Evolutionary conservation across 78 protist genomes (phyloP), one percentile per base, ranked within the genome.

Genomic region (Paratrimastix pyriformis): DNA sequence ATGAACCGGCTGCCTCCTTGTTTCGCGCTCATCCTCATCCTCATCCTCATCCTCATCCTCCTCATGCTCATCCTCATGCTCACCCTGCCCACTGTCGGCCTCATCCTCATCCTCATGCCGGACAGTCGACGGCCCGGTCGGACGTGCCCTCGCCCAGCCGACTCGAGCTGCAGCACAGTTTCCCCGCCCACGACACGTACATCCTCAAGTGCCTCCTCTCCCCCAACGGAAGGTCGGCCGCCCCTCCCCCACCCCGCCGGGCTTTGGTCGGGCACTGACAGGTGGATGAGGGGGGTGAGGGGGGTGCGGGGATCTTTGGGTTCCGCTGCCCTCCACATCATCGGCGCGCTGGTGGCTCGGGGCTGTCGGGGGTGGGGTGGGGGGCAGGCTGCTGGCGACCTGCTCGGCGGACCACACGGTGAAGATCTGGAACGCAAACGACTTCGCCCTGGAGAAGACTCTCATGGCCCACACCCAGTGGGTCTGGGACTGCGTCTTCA

Each of bases 401-500:
- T 59, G 88, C n/a, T 81, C 91, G 0, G 95, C 97, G 0, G 98
- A 94, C 66, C 70, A 81, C 60, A 83, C 94, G 3, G 82, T 87
- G 4, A 84, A 83, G 65, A 18, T 94, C 2, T 92, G 92, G 93
- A 64, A 83, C 82, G 70, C 70, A 2, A 45, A 74, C 35, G 79
- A 59, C 39, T 87, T 75, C 30, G n/a, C 57, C 26, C 83, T 81
- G 11, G 66, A 38, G 18, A 80, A 84, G 65, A 72, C 81, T 0
- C 80, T 94, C 15, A 40, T 30, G 2, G 96, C 93, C 0, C 98
- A 94, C 79, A 72, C 72, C 76, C 66, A 88, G 21, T 93, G 97
- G 98, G 98, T 95, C 18, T 95, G 98, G 98, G 97, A 95, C 80
- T 88, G 92, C 26, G 91, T 84, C 55, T 95, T 91, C 79, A 77